Evolutionary conservation across 2,329 filamentous ascomycete species (phyloP).

Genomic region (Hypoxylon rubiginosum): DNA sequence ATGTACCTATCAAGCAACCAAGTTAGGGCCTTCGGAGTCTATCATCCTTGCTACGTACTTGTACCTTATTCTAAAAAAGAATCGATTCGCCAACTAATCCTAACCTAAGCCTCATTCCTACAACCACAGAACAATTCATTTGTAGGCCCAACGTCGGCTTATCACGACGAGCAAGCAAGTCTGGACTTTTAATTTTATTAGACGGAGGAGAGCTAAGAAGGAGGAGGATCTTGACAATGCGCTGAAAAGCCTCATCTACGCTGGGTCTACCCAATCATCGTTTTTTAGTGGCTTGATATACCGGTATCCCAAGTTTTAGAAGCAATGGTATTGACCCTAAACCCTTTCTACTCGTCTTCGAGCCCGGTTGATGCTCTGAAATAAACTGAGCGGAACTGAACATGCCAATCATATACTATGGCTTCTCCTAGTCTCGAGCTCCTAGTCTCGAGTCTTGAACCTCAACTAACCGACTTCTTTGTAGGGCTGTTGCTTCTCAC

Average conservation of each 20-base stretch:
- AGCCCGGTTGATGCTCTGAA: not conserved
- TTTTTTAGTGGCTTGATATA: conserved; percentile 14
- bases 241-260: conserved; percentile 24
- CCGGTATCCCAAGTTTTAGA: conserved; percentile 12
- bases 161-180: conserved; percentile 7
- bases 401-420: not conserved
- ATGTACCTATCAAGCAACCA: too few species aligned
- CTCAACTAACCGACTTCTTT: conserved; percentile 18
- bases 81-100: not conserved
- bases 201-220: conserved; percentile 4
- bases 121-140: conserved; percentile 10
- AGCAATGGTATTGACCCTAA: conserved; percentile 37
- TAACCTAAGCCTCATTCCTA: conserved; percentile 26
- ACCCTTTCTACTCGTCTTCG: not conserved
- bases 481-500: conserved; percentile 72
- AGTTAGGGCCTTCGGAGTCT: too few species aligned
- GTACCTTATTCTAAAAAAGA: not conserved
- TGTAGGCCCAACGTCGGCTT: conserved; percentile 2
- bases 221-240: conserved; percentile 26
- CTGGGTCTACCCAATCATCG: conserved; percentile 30
- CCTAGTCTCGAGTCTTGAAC: not conserved
- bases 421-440: not conserved
- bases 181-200: not conserved
- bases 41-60: too few species aligned
- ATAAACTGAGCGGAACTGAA: too few species aligned